A percentile compares a stretch with the other conserved stretches of the same genome.
phyloP scores from a whole-genome alignment of 192 early-diverging fungal species.

The Borealophlyctis nickersoniae region DNA sequence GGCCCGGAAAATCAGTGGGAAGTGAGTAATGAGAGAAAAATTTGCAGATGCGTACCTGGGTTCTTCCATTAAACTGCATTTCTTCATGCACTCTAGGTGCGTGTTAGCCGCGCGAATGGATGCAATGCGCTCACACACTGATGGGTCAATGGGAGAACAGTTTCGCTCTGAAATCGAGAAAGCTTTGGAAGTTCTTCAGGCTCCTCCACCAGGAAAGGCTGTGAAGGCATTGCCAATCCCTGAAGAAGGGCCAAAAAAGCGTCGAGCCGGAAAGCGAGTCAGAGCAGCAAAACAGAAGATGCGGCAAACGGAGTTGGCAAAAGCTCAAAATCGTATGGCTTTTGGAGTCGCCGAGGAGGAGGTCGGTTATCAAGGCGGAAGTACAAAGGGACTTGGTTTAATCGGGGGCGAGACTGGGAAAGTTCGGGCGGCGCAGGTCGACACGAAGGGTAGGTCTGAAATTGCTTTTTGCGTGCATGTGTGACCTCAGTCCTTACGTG shows the following conservation, averaged over 20 bases:
- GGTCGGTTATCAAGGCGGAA: slow-evolving; percentile 69
- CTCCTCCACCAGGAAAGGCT: slow-evolving; percentile 80
- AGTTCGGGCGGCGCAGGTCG: slow-evolving; percentile 67
- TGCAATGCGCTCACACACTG: slow-evolving; percentile 58
- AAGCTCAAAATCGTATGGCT: slow-evolving; percentile 84
- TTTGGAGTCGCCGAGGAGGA: slow-evolving; percentile 94
- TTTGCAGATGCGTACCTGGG: too few relatives aligned
- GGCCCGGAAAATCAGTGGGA: slow-evolving; percentile 76
- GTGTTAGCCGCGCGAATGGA: slow-evolving; percentile 88
- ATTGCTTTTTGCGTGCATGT: not conserved
- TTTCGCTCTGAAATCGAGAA: slow-evolving; percentile 79
- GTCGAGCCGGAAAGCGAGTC: slow-evolving; percentile 82
- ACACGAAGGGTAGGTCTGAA: slow-evolving; percentile 68
- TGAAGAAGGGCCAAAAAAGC: slow-evolving; percentile 83
- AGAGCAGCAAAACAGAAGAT: slow-evolving; percentile 79
- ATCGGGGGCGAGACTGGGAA: slow-evolving; percentile 73
- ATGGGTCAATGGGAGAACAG: slow-evolving; percentile 69
- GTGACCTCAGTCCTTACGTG: not conserved
- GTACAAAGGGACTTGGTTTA: slow-evolving; percentile 85
- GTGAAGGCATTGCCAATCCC: slow-evolving; percentile 91
- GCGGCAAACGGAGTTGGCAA: slow-evolving; percentile 81
- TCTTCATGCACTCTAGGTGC: slow-evolving; percentile 32
- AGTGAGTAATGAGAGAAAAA: slow-evolving; percentile 46
- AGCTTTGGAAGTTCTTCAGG: slow-evolving; percentile 80
- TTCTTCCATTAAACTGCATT: too few relatives aligned